Evolutionary conservation across 176 grass and related monocot species (phyloP).

Genomic region (Bromus sterilis): DNA sequence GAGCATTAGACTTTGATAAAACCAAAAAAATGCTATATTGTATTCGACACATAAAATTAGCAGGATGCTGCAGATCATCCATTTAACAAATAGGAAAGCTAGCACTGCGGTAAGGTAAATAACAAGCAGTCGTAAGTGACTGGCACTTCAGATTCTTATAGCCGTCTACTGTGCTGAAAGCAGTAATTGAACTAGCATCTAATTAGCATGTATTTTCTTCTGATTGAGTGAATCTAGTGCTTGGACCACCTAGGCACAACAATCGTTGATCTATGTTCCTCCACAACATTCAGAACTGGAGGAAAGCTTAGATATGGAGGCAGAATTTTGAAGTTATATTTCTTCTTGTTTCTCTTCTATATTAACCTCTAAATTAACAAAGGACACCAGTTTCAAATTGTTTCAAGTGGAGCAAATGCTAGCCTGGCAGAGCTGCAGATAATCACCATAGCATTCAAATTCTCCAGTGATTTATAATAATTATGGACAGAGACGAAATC

Average conservation of each 20-base stretch:
- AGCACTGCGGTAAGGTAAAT: slow-evolving; percentile 19
- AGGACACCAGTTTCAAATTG: background rate
- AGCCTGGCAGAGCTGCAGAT: background rate
- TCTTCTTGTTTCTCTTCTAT: background rate
- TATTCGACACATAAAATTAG: slow-evolving; percentile 9
- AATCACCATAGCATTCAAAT: background rate
- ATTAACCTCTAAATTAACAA: background rate
- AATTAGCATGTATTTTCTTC: slow-evolving; percentile 23
- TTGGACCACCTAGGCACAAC: slow-evolving; percentile 23
- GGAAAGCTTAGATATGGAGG: slow-evolving; percentile 29
- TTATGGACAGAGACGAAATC: background rate
- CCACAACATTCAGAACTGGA: slow-evolving; percentile 6
- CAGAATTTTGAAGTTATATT: slow-evolving; percentile 4
- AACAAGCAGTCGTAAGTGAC: slow-evolving; percentile 47
- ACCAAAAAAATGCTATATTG: slow-evolving; percentile 6
- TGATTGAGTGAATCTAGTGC: slow-evolving; percentile 36
- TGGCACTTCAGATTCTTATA: background rate
- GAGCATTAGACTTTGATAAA: slow-evolving; percentile 12
- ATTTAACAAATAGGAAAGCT: slow-evolving; percentile 30
- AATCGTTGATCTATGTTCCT: slow-evolving; percentile 19
- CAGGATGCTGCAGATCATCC: slow-evolving; percentile 16
- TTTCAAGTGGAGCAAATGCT: background rate
- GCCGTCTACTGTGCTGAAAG: slow-evolving; percentile 8
- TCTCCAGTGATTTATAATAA: background rate
- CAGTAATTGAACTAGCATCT: slow-evolving; percentile 15